Evolutionary conservation across 2,329 filamentous ascomycete species (phyloP), one percentile per base, ranked within the genome.

Genomic region (Colletotrichum trifolii): DNA sequence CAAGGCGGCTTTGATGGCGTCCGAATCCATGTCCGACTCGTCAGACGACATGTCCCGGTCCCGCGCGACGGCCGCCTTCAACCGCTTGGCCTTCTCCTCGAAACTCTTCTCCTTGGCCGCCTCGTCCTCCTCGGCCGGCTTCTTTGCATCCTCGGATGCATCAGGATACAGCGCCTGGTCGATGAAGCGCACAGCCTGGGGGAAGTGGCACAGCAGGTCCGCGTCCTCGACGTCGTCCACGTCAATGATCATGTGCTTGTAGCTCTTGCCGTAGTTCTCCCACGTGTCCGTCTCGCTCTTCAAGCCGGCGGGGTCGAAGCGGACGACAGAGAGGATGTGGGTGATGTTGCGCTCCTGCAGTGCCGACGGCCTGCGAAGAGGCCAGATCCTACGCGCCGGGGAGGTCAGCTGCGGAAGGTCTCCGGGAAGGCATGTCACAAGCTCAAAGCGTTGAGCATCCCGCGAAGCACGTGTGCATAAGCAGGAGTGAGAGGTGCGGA

Each of bases 181-280:
- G 71, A 98, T 97, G 78, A 97, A 99, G 52, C 84, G 85, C 71
- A 96, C 92, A 61, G 91, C 91, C 56, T 83, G 83, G 7, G 94
- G 88, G 67, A 98, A 90, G 76, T 96, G 89, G 67, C 91, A 86
- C 15, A 98, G 81, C 55, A 98, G 79, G 77, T 99, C 93, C 71
- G 94, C 90, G 73, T 97, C 93, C 17, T 95, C 92, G 55, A 94
- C 87, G 80, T 99, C 96, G 76, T 98, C 92, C 47, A 97, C 88
- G 69, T 96, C 91, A 69, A 98, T 91, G 66, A 89, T 85, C 70
- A 93, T 84, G 75, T 96, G 93, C 68, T 89, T 80, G 75, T 89
- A 93, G 46, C 84, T 82, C 68, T 86, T 83, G 73, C 82, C 83
- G 68, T 78, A 80, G 54, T 82, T 81, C 15, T 82, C 76, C 73